Evolutionary conservation across 202 grass and related monocot genomes (phyloP), one percentile per base, ranked within the genome.

Genomic region (Eragrostis tef): DNA sequence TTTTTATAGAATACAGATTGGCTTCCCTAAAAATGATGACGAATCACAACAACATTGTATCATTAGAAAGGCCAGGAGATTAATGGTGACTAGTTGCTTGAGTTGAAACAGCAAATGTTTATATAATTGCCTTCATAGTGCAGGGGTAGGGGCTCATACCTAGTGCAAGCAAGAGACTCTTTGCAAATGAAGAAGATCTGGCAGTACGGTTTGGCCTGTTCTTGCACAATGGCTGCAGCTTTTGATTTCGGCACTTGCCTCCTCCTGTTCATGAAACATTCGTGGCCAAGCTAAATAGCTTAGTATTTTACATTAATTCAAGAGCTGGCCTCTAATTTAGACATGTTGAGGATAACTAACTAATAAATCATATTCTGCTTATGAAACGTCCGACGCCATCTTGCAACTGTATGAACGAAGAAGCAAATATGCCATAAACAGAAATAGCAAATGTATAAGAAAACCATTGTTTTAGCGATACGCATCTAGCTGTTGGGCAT

Each of bases 151-250:
- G 6, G 24, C 42, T 61, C 29, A 21, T 91, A 93, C 94, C 94
- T 97, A 25, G 78, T 86, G 61, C 72, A 89, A 70, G 75, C 88
- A 75, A 93, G 73, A 79, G 83, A 45, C 53, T 89, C 94, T 86
- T 79, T 91, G 68, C 74, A 89, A 86, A 88, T 75, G 82, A 85
- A 97, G 75, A 74, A 91, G 74, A 97, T 89, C 15, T 89, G 90
- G 82, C 91, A 93, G 58, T 71, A 85, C 0, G 54, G 79, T 85
- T 91, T 87, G 71, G 91, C 91, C 31, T 91, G 77, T 78, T 84
- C 43, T 53, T 93, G 83, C 81, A 97, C 90, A 80, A 16, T 16
- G 39, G 81, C 42, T 85, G 93, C 84, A 89, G 70, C 85, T 73
- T 83, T 97, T 72, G 90, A 97, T 64, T 63, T 93, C 31, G 86